Evolutionary conservation across 2,329 filamentous ascomycete genomes (phyloP).

Genomic region (Penicillium crustosum): DNA sequence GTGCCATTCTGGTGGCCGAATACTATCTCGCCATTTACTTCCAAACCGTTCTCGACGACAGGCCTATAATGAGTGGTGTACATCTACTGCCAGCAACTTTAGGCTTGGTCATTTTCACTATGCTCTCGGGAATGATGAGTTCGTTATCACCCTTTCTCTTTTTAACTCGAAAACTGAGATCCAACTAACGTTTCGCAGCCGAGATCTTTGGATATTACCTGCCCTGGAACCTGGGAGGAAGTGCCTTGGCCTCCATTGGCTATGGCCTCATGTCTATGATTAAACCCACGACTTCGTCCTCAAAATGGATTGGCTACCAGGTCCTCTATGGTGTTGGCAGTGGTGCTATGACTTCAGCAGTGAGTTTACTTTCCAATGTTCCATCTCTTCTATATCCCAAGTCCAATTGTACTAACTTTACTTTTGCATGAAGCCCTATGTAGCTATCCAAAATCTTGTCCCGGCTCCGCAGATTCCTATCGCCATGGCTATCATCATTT

Average conservation of each 20-base stretch:
- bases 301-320: conserved; percentile 36
- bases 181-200: neutral
- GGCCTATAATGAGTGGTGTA: conserved; percentile 25
- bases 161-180: too few relatives aligned
- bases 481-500: conserved; percentile 28
- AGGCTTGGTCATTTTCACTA: neutral
- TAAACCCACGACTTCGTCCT: conserved; percentile 9
- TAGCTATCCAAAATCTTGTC: conserved; percentile 26
- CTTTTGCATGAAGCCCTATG: conserved; percentile 23
- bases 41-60: conserved; percentile 39
- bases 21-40: conserved; percentile 54
- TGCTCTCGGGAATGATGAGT: conserved; percentile 4
- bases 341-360: conserved; percentile 19
- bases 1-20: conserved; percentile 26
- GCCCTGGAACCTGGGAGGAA: conserved; percentile 17
- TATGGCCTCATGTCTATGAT: conserved; percentile 23
- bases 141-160: neutral
- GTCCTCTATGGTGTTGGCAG: conserved; percentile 28
- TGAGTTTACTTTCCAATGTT: neutral
- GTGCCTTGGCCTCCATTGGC: conserved; percentile 12
- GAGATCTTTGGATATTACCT: neutral
- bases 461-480: conserved; percentile 29
- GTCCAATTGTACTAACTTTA: neutral
- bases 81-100: conserved; percentile 18
- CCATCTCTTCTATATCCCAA: neutral